Percentiles rank a stretch among this genome's conserved stretches.
These are phyloP conservation scores for Mangifera indica DNA, from an alignment of 345 rosid species.

Conservation along the genomic window DNA sequence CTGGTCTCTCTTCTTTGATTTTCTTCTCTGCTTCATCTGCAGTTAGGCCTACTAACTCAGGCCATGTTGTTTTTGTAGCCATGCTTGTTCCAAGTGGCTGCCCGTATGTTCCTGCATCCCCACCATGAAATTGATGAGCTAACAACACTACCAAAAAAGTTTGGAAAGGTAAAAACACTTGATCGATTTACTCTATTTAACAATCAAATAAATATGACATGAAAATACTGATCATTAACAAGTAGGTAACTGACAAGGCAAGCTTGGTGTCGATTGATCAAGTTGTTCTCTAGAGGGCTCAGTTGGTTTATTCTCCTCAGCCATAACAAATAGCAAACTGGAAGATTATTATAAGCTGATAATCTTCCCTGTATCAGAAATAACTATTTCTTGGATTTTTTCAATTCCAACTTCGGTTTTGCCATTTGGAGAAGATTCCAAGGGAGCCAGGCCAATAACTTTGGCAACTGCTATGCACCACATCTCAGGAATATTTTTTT, in stretches of 20 bases:
- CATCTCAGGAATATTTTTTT: too few relatives aligned
- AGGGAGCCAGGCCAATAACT: too few relatives aligned
- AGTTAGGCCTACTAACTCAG: slow-evolving; percentile 46
- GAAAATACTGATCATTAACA: neutral
- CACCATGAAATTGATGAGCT: neutral
- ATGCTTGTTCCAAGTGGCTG: slow-evolving; percentile 20
- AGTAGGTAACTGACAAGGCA: slow-evolving; percentile 29
- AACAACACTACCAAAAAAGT: too few relatives aligned
- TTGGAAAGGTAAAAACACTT: too few relatives aligned
- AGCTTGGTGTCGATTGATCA: slow-evolving; percentile 13
- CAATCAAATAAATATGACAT: neutral
- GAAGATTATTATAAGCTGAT: neutral
- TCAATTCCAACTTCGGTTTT: slow-evolving; percentile 13
- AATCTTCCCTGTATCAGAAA: neutral
- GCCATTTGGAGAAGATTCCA: neutral
- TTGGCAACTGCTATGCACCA: too few relatives aligned
- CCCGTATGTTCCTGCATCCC: slow-evolving; percentile 33
- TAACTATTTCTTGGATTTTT: neutral
- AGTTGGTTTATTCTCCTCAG: slow-evolving; percentile 9
- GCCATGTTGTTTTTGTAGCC: slow-evolving; percentile 39
- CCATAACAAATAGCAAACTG: slow-evolving; percentile 19
- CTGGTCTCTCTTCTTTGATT: slow-evolving; percentile 43
- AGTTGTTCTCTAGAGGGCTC: slow-evolving; percentile 10
- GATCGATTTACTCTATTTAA: neutral
- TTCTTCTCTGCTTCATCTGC: slow-evolving; percentile 49